Base-by-base conservation (phyloP, 805 yeast genomes). In the Saturnispora quitensis region DNA sequence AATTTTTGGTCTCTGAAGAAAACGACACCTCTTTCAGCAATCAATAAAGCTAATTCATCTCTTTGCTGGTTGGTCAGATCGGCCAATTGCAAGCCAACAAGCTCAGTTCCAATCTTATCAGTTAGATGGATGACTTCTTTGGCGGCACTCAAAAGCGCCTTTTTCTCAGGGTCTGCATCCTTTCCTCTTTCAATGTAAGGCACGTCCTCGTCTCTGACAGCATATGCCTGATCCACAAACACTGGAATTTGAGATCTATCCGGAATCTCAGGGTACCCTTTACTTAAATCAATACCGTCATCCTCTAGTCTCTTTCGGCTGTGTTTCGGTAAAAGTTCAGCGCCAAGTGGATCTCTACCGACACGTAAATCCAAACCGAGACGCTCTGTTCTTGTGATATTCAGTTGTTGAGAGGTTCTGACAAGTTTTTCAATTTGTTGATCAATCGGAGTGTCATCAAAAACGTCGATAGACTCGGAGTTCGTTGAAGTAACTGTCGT, bases 11-110 rank as follows among this genome's bases (percentile, higher is more conserved):
- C 70, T 50, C 74, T 61, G 66, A 76, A 75, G 57, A 76, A 74
- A n/a, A 76, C 80, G 42, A 74, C 78, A 24, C 70, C 71, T 56
- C 80, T 67, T 60, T 72, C 77, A 28, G 78, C 74, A 36, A 74
- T 62, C 45, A 75, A 60, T 7, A 74, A 61, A 1, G 78, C 79
- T 45, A 75, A 63, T 58, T 75, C 77, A 57, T 75, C 76, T 50
- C 61, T 65, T 60, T 75, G 79, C 57, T 67, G 54, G 52, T 73
- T 71, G 40, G 61, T 66, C 48, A 75, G 62, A 31, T 73, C 74
- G 3, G 63, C 60, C 47, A 75, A 62, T 38, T 38, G 42, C 22
- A 38, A 38, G 13, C 42, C 42, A 38, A 38, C 42, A 18, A 38
- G 9, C 18, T 38, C 42, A 38, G 42, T 38, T 9, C 42, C 42